Base-by-base conservation (phyloP, 1,139 yeast species). In the Scheffersomyces illinoinensis region DNA sequence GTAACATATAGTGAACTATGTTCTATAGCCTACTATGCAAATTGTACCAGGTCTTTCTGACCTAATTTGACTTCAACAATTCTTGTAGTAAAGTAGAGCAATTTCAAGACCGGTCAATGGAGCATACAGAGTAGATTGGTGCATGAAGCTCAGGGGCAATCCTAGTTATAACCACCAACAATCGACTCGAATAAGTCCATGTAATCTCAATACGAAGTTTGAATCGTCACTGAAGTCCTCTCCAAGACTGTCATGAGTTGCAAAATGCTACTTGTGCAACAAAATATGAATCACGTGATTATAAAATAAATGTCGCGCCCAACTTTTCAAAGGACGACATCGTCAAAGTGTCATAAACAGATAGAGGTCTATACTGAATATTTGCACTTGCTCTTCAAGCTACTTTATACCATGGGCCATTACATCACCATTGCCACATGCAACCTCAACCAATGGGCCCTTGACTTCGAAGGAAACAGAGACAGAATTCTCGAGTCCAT, bases 391-490 rank as follows among this genome's bases (percentile, higher is more conserved):
- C 26, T 24, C 17, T 24, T 17, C 51, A 48, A 24, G 26, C 10
- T 48, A 12, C 6, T 48, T 10, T 51, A 26, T 21, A 53, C 19
- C 19, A 85, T 85, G 88, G 86, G 87, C 4, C 85, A 83, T 54
- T 85, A 81, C 67, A 78, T 86, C 50, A 86, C 89, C 0, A 71
- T 86, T 53, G 85, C 90, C 14, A 85, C 89, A 2, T 86, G 90
- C 69, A 85, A 90, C 69, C 83, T 96, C 65, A 96, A 96, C 76
- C 99, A 96, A 84, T 96, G 99, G 99, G 97, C 99, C 0, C 81
- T 96, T 61, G 99, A 96, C 75, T 96, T 92, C 75, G 98, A 95
- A 73, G 99, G 99, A 5, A 96, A 96, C 74, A 84, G 97, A 58
- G 97, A 93, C 69, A 81, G 99, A 58, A 95, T 96, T 65, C 70